Evolutionary conservation across 345 rosid species (phyloP).

Genomic region (Citrus australasica): DNA sequence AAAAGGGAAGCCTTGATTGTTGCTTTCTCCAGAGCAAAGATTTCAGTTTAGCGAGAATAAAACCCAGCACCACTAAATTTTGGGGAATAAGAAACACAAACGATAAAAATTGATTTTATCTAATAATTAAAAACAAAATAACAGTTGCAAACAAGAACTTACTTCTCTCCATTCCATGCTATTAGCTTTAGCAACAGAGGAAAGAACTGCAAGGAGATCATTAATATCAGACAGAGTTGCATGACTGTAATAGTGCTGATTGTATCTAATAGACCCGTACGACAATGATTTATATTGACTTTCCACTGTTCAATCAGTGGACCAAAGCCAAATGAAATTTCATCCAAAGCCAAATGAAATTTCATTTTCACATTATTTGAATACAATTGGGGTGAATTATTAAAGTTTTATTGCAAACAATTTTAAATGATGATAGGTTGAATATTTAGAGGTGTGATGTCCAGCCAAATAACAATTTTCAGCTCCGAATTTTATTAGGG

Average conservation of each 20-base stretch:
- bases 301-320: background rate
- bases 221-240: slow-evolving; percentile 6
- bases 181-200: slow-evolving; percentile 91
- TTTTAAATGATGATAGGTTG: background rate
- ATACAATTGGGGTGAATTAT: background rate
- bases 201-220: slow-evolving; percentile 61
- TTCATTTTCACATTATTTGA: background rate
- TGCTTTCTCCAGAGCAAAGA: background rate
- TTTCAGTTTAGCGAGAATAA: background rate
- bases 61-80: background rate
- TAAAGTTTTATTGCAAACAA: background rate
- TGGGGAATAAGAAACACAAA: background rate
- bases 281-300: background rate
- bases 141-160: slow-evolving; percentile 20
- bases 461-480: background rate
- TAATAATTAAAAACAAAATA: too few species aligned
- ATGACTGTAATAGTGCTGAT: background rate
- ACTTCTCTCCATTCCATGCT: slow-evolving; percentile 96
- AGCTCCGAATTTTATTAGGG: background rate
- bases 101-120: background rate
- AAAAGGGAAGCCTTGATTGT: background rate
- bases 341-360: background rate
- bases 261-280: background rate
- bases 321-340: background rate
- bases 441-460: background rate